A percentile compares a stretch with the other conserved stretches of the same genome.
phyloP scores from a whole-genome alignment of 371 early-diverging fungal species.

The Lichtheimia ornata region DNA sequence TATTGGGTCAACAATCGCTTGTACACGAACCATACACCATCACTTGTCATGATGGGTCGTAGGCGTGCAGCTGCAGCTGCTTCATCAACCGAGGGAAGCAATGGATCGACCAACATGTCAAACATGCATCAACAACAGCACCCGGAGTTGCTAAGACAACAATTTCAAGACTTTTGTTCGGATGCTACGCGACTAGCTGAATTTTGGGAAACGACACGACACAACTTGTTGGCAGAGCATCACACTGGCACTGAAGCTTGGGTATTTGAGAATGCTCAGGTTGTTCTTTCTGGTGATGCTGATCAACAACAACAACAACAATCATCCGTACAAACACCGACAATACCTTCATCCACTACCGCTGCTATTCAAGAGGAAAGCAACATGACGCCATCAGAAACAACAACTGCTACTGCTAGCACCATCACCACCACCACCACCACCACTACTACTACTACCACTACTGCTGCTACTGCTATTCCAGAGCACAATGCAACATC shows the following conservation, averaged over 20 bases:
- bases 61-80: constrained; percentile 31
- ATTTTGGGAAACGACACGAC: constrained; percentile 63
- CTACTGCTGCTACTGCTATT: no score
- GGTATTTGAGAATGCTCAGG: constrained; percentile 40
- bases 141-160: constrained; percentile 55
- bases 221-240: constrained; percentile 27
- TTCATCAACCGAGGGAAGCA: not conserved
- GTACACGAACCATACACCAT: constrained; percentile 67
- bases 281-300: not conserved
- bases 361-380: no score
- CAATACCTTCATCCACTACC: no score
- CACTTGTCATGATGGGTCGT: constrained; percentile 31
- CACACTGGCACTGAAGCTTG: constrained; percentile 26
- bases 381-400: no score
- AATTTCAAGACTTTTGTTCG: constrained; percentile 61
- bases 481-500: no score
- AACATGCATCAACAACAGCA: constrained; percentile 24
- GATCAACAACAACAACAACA: no score
- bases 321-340: no score
- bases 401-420: no score
- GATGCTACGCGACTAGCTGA: constrained; percentile 48
- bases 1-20: constrained; percentile 91
- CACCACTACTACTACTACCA: no score
- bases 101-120: not conserved
- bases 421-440: no score